Evolutionary conservation across 202 grass and related monocot genomes (phyloP), one percentile per base, ranked within the genome.

Genomic region (Cymbopogon flexuosus): DNA sequence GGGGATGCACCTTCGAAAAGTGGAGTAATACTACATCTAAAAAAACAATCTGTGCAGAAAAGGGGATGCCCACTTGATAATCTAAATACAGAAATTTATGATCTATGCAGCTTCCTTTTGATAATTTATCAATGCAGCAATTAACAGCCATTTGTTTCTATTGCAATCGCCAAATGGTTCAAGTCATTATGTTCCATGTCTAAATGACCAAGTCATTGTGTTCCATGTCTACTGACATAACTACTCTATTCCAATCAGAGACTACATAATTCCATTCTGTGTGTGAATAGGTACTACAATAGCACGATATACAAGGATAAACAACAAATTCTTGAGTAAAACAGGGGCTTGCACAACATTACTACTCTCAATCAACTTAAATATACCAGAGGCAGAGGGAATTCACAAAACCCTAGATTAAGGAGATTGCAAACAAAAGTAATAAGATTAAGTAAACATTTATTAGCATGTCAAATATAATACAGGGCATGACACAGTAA

Each of bases 281-380:
- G 7, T 21, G 52, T 8, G 8, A 52, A 66, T 19, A 41, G 19
- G 40, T 43, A 47, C 24, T 39, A 39, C 49, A 21, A 58, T 58
- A 68, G 42, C 34, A 70, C 59, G 42, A 36, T 56, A 33, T 42
- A 15, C 2, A 59, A n/a, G 4, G 6, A 10, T 72, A 72, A 68
- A 81, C 36, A 18, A 83, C 61, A 18, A 83, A 67, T 2, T 68
- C 72, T 59, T 43, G 65, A 30, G 52, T 19, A 40, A 59, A 34
- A 15, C 46, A 19, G 24, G 18, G 7, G 70, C 10, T 45, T 70
- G 23, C 11, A 21, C 7, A 16, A 68, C 13, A 71, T 59, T 16
- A 75, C 41, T 59, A 37, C 2, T 41, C 61, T 27, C 62, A 54
- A 80, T 46, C 2, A 37, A 68, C 8, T 56, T 57, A 70, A 71